phyloP scores from a whole-genome alignment of 1,284 basidiomycete species.

The Irpex sp. region DNA sequence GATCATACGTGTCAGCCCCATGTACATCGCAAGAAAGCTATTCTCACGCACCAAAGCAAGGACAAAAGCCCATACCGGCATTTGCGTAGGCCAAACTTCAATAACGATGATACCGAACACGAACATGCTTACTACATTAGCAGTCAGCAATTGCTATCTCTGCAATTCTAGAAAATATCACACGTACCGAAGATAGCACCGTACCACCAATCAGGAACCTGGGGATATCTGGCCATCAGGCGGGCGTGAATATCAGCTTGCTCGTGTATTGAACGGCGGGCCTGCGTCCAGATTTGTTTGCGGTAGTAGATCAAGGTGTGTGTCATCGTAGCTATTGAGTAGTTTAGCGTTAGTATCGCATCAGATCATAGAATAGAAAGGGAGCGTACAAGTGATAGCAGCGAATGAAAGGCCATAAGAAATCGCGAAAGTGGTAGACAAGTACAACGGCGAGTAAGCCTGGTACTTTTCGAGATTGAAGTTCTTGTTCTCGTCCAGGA shows the following conservation, averaged over 20 bases:
- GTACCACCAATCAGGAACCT: slow-evolving; percentile 77
- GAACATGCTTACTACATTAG: slow-evolving; percentile 41
- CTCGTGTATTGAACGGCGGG: slow-evolving; percentile 62
- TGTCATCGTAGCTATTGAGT: slow-evolving; percentile 41
- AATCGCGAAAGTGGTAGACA: slow-evolving; percentile 67
- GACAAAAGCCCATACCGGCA: slow-evolving; percentile 61
- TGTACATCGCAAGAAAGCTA: too few relatives aligned
- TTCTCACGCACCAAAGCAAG: slow-evolving; percentile 28
- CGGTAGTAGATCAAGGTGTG: slow-evolving; percentile 84
- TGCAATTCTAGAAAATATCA: not conserved
- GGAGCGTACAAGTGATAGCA: slow-evolving; percentile 39
- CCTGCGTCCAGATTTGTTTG: slow-evolving; percentile 68
- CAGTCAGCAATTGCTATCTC: too few relatives aligned
- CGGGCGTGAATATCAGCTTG: slow-evolving; percentile 86
- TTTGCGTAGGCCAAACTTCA: slow-evolving; percentile 63
- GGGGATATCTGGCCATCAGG: slow-evolving; percentile 72
- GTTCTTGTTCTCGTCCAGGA: slow-evolving; percentile 41
- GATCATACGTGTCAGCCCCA: too few relatives aligned
- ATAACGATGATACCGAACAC: slow-evolving; percentile 66
- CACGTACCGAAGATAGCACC: slow-evolving; percentile 39
- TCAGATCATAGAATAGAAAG: not conserved
- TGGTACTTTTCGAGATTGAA: slow-evolving; percentile 49
- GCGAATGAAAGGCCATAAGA: slow-evolving; percentile 63
- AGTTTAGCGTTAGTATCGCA: too few relatives aligned
- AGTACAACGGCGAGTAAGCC: slow-evolving; percentile 56